Evolutionary conservation across 2,329 filamentous ascomycete species (phyloP).

Genomic region (Neofusicoccum sp.): DNA sequence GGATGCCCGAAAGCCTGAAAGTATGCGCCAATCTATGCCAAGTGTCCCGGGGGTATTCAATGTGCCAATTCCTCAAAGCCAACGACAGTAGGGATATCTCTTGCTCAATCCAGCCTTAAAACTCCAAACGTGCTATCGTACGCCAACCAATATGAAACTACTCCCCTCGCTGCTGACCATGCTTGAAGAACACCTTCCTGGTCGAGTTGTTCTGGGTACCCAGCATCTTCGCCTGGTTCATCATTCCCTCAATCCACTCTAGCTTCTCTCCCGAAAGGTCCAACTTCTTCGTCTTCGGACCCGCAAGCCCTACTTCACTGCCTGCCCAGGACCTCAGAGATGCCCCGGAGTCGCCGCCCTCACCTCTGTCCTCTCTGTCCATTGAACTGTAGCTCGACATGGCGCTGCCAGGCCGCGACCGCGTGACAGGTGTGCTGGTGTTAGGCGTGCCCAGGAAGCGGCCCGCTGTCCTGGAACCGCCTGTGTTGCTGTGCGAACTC

Average conservation of each 20-base stretch:
- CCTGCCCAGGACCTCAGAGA: conserved; percentile 37
- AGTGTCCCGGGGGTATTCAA: conserved; percentile 8
- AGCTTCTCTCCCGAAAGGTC: conserved; percentile 68
- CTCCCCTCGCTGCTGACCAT: background rate
- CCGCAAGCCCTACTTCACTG: conserved; percentile 63
- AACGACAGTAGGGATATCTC: conserved; percentile 16
- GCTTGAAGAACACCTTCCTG: conserved; percentile 15
- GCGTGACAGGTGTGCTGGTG: background rate
- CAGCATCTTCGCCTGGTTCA: conserved; percentile 72
- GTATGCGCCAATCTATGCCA: conserved; percentile 11
- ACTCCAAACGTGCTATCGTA: conserved; percentile 8
- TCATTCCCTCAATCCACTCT: conserved; percentile 80
- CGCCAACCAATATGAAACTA: background rate
- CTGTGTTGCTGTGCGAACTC: conserved; percentile 11
- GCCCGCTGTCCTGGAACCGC: background rate
- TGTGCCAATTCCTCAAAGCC: conserved; percentile 13
- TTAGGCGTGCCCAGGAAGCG: conserved; percentile 2
- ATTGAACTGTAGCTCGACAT: conserved; percentile 9
- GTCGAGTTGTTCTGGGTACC: background rate
- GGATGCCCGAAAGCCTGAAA: background rate
- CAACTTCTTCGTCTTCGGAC: conserved; percentile 63
- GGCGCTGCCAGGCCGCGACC: conserved; percentile 13
- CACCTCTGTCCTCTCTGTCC: conserved; percentile 16
- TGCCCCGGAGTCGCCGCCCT: conserved; percentile 27
- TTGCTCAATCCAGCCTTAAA: background rate